Conservation (phyloP, 257 asterid species). For the Penstemon davidsonii region DNA sequence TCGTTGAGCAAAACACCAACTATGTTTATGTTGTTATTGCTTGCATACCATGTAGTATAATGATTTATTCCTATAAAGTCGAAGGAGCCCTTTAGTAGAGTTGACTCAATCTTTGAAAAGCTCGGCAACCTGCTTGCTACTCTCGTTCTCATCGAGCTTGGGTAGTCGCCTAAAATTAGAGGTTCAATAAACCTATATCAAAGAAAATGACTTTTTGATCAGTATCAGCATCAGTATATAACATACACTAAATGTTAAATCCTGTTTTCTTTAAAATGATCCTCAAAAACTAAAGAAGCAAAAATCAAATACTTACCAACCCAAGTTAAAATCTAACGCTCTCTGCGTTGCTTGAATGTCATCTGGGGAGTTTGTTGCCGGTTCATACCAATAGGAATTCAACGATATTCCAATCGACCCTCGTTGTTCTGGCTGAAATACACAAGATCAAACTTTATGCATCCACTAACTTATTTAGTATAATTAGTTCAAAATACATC, state of each 20-base stretch:
- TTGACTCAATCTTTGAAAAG: constrained; percentile 53
- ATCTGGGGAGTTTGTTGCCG: constrained; percentile 45
- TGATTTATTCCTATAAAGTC: constrained; percentile 90
- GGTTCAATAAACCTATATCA: constrained; percentile 75
- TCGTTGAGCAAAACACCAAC: constrained; percentile 57
- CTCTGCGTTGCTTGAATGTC: constrained; percentile 64
- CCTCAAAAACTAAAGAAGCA: neutral
- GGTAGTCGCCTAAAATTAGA: constrained; percentile 70
- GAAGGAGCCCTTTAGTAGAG: constrained; percentile 59
- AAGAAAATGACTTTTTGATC: no score
- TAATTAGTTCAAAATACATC: neutral
- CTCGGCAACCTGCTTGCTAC: constrained; percentile 59
- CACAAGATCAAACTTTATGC: neutral
- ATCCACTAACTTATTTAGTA: neutral
- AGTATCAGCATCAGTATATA: no score
- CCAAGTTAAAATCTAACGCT: constrained; percentile 75
- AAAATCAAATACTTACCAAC: constrained; percentile 52
- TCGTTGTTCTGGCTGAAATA: constrained; percentile 45
- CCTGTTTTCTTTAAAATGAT: neutral
- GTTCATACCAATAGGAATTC: constrained; percentile 73
- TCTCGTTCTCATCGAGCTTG: constrained; percentile 64
- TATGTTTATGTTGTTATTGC: constrained; percentile 29
- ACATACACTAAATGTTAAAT: neutral
- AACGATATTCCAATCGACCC: constrained; percentile 71
- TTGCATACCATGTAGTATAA: constrained; percentile 86